These are phyloP conservation scores for Cyclostephanos invisitatus DNA, from an alignment of 108 stramenopile genomes.

Conservation along the genomic window DNA sequence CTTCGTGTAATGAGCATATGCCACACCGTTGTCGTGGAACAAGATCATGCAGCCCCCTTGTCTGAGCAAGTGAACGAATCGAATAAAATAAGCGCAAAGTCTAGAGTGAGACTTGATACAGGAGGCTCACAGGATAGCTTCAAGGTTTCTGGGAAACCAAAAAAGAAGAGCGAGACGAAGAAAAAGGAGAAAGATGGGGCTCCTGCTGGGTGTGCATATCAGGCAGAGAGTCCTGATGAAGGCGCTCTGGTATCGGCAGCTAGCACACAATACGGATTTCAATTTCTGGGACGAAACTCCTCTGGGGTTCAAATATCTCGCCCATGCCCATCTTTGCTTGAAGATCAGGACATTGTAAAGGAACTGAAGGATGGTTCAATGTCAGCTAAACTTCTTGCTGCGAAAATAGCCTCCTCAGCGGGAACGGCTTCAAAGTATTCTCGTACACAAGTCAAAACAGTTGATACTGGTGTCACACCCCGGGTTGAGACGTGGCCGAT, in stretches of 20 bases:
- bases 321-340: conserved; percentile 67
- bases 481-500: conserved; percentile 75
- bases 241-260: conserved; percentile 86
- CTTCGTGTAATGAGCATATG: conserved; percentile 88
- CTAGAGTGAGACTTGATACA: background rate
- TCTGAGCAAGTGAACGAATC: conserved; percentile 1
- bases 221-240: conserved; percentile 93
- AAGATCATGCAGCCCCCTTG: conserved; percentile 60
- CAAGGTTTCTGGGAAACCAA: background rate
- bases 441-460: conserved; percentile 16
- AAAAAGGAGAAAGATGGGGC: conserved; percentile 69
- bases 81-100: conserved; percentile 10
- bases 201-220: conserved; percentile 78
- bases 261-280: conserved; percentile 76
- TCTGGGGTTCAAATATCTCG: conserved; percentile 65
- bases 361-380: conserved; percentile 59
- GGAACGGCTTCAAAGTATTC: conserved; percentile 20
- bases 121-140: background rate
- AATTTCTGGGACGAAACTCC: conserved; percentile 78
- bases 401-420: conserved; percentile 45
- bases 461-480: conserved; percentile 17
- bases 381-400: conserved; percentile 53
- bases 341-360: conserved; percentile 48
- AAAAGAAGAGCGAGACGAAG: conserved; percentile 3
- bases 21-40: conserved; percentile 92